Base-by-base conservation (phyloP, 768 basidiomycete species). In the Collybia nuda region DNA sequence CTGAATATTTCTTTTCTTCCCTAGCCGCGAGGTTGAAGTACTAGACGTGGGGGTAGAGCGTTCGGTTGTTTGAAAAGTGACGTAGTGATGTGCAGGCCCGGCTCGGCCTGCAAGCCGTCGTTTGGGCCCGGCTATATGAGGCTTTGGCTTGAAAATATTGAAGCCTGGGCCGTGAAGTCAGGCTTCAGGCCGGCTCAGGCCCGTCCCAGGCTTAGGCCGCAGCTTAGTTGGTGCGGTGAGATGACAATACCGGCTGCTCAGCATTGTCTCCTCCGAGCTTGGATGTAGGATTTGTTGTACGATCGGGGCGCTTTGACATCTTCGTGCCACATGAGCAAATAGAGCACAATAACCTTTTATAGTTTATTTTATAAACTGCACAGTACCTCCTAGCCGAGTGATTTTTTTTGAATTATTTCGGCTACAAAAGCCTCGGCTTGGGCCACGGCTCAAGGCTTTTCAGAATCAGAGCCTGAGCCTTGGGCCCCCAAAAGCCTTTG, bases 361-460 rank as follows among this genome's bases (percentile, higher is more conserved):
- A 41, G 15, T 18, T 42, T 42, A 18, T 2, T 6, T 28, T 28
- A 17, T 5, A 28, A 50, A 50, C 48, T 50, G 39, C 21, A 35
- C 2, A 36, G 22, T 47, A n/a, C 3, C 7, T 35, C 29, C 21
- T n/a, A 47, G n/a, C n/a, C n/a, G n/a, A n/a, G n/a, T n/a, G n/a
- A n/a, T n/a, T n/a, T n/a, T n/a, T 9, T 47, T 35, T 18, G 14
- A 35, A 47, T 47, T 47, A 6, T 1, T 41, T 41, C 48, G 41
- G 48, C 48, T 39, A 50, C 39, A 11, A 52, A 52, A 52, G 51
- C 51, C 22, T 17, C 11, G 45, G 51, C 51, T 28, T 47, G 35
- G 21, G 51, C 51, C 44, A 23, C 18, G 37, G 51, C 44, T 40
- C 18, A 1, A 32, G 45, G 51, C 51, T 47, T 52, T 52, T 11